Evolutionary conservation across 768 basidiomycete species (phyloP).

Genomic region (Collybia mongolica): DNA sequence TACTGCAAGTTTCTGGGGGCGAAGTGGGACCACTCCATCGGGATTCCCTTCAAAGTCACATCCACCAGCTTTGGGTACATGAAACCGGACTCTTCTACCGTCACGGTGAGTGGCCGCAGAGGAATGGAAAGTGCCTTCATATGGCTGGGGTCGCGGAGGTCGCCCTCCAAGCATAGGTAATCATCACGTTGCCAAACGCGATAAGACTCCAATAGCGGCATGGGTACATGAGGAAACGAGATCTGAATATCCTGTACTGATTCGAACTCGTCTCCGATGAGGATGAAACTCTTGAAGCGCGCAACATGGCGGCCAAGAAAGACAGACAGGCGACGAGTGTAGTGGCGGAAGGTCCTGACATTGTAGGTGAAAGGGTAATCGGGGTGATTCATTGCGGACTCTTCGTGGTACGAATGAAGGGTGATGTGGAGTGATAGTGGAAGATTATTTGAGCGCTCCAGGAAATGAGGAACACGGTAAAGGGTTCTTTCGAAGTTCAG

Average conservation of each 20-base stretch:
- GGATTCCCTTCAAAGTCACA: neutral
- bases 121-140: neutral
- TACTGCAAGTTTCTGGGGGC: neutral
- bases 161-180: neutral
- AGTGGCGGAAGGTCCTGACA: neutral
- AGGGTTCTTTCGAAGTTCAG: neutral
- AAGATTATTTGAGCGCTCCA: neutral
- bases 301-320: neutral
- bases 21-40: constrained; percentile 1
- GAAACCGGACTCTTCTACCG: neutral
- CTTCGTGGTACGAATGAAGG: neutral
- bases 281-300: neutral
- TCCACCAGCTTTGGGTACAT: neutral
- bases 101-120: neutral
- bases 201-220: neutral
- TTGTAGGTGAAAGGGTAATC: neutral
- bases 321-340: neutral
- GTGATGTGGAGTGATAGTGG: neutral
- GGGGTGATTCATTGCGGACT: neutral
- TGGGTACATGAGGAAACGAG: neutral
- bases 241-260: neutral
- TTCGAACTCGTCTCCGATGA: neutral
- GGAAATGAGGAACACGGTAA: neutral
- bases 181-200: neutral
- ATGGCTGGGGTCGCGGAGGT: neutral